Conservation (phyloP, 2,329 filamentous ascomycete genomes). For the Fusarium sp. region DNA sequence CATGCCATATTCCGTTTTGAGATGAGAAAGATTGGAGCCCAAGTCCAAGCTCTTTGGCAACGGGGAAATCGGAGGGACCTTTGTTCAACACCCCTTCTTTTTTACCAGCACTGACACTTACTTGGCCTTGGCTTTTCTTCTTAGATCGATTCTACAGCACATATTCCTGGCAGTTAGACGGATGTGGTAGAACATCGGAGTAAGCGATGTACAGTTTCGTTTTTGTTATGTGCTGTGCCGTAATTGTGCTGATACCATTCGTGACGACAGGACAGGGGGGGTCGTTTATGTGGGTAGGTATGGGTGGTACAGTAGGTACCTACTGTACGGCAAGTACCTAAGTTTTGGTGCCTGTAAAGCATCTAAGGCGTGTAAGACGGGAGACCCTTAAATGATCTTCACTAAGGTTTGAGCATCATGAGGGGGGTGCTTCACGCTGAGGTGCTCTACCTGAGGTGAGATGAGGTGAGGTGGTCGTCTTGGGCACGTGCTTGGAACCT, state of each 20-base stretch:
- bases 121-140: background rate
- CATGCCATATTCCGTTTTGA: constrained; percentile 12
- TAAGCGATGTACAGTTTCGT: background rate
- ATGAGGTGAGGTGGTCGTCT: constrained; percentile 2
- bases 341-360: background rate
- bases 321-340: too few species aligned
- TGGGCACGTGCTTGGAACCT: constrained; percentile 26
- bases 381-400: constrained; percentile 28
- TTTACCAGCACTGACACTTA: background rate
- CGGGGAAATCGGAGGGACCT: constrained; percentile 17
- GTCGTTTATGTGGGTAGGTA: background rate
- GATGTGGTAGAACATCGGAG: background rate
- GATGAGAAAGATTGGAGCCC: constrained; percentile 27
- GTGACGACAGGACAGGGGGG: background rate
- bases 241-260: constrained; percentile 3
- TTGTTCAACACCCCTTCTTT: constrained; percentile 7
- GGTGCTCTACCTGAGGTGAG: background rate
- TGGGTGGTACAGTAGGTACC: background rate
- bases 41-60: background rate
- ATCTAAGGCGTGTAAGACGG: constrained; percentile 20
- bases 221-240: background rate
- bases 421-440: background rate
- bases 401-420: constrained; percentile 14
- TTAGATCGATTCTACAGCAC: background rate
- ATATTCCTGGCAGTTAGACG: background rate